Percentiles rank a stretch among this genome's conserved stretches.
Conservation (phyloP, 2,329 filamentous ascomycete genomes). For the Colletotrichum sp. region DNA sequence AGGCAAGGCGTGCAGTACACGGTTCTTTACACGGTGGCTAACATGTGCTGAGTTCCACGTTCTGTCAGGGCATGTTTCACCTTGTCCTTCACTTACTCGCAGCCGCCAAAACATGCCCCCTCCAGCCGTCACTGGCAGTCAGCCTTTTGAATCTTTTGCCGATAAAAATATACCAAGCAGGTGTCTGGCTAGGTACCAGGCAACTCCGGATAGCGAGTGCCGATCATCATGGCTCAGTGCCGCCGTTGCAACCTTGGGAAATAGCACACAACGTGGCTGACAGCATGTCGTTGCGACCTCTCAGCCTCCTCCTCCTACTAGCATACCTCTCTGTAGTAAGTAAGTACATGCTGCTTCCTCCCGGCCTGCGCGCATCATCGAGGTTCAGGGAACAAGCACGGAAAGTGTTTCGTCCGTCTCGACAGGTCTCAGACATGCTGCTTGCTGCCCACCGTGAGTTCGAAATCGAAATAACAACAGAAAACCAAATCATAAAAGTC, state of each 20-base stretch:
- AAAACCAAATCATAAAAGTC: not conserved
- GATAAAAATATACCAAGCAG: not conserved
- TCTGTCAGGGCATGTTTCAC: slow-evolving; percentile 12
- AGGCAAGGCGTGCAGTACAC: not conserved
- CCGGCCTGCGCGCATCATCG: not conserved
- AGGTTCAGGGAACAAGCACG: not conserved
- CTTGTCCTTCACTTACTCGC: not conserved
- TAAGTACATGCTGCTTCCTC: not conserved
- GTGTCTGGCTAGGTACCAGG: not conserved
- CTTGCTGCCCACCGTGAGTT: not conserved
- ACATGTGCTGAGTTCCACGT: slow-evolving; percentile 1
- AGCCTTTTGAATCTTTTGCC: not conserved
- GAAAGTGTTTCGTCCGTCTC: not conserved
- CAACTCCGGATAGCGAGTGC: not conserved
- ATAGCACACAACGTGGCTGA: not conserved
- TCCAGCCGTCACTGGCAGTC: not conserved
- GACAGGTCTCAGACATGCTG: not conserved
- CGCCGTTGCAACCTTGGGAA: not conserved
- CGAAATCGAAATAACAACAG: not conserved
- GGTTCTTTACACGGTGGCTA: not conserved
- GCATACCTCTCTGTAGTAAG: too few relatives aligned
- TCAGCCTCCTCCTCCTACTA: not conserved
- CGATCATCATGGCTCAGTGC: not conserved
- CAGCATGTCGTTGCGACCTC: not conserved
- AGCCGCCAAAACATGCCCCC: not conserved